A percentile compares a stretch with the other conserved stretches of the same genome.
phyloP scores from a whole-genome alignment of 371 early-diverging fungal species.

The Rhizomucor pusillus region DNA sequence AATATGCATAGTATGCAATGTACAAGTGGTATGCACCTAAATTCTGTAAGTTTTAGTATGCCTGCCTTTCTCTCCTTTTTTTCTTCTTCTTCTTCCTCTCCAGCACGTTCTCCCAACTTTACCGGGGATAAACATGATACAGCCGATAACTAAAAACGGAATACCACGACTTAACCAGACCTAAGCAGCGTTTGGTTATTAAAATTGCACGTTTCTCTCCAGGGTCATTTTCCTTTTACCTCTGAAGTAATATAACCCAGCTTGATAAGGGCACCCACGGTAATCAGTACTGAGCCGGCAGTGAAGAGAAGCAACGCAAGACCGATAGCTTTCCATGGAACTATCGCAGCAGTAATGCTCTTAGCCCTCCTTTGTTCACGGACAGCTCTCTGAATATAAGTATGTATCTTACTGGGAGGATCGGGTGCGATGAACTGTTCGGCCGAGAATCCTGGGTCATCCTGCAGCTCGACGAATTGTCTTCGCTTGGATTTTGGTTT shows the following conservation, averaged over 20 bases:
- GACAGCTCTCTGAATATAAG: neutral
- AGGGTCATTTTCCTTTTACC: constrained; percentile 11
- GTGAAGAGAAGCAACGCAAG: constrained; percentile 51
- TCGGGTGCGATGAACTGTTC: constrained; percentile 52
- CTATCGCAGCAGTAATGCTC: constrained; percentile 22
- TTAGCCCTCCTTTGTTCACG: too few species aligned
- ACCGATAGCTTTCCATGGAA: constrained; percentile 66
- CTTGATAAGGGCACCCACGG: constrained; percentile 58
- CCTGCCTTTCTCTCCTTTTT: neutral
- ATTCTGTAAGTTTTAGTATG: neutral
- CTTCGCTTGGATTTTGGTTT: constrained; percentile 36
- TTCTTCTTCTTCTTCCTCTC: neutral
- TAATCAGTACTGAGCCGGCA: constrained; percentile 49
- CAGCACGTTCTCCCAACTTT: neutral
- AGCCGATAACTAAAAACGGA: constrained; percentile 45
- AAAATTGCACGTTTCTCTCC: too few species aligned
- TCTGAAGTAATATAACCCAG: constrained; percentile 45
- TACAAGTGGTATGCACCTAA: constrained; percentile 48
- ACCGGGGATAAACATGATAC: constrained; percentile 57
- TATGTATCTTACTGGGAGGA: constrained; percentile 31
- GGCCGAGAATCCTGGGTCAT: constrained; percentile 49
- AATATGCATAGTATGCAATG: constrained; percentile 51
- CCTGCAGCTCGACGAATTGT: constrained; percentile 44
- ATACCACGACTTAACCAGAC: constrained; percentile 60
- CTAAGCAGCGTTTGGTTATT: constrained; percentile 12